Base-by-base conservation (phyloP, 148 eudicot species). In the Hydrangea macrophylla region DNA sequence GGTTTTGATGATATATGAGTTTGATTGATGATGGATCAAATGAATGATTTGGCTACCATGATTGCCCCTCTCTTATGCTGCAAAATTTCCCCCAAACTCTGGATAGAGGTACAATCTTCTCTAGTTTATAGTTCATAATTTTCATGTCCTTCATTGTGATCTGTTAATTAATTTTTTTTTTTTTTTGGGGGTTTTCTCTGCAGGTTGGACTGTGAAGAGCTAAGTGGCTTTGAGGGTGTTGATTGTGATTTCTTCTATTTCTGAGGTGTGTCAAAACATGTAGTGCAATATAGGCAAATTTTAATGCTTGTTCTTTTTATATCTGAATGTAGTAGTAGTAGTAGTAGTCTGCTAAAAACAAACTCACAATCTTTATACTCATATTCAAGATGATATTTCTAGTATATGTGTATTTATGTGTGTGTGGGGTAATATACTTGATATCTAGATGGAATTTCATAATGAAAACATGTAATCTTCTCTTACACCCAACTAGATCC, bases 181-280 rank as follows among this genome's bases (percentile, higher is more conserved):
- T 33, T 5, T 57, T 54, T 23, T 20, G 9, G 44, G 23, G 20
- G 5, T 33, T 51, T 67, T 25, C 0, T 36, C 37, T 68, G 36
- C 62, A 56, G 54, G 25, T 39, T 56, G 36, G 30, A 22, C 20
- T 1, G 18, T 62, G 17, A 53, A 54, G 70, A 67, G 33, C 35
- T 17, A 8, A 37, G 45, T 17, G 70, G 69, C 26, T 68, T n/a
- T 56, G 62, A 39, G 39, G 71, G 32, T 48, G n/a, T 66, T 56
- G 62, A 37, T 55, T 56, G 25, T 37, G 5, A 18, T 37, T 28
- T 55, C 24, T 37, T 36, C 50, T 53, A 36, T 67, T 55, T 26
- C n/a, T 55, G 48, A 67, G 70, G 61, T 55, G 44, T 67, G 61
- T 55, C 37, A 4, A 9, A 13, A 39, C 12, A 39, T 39, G 2